Evolutionary conservation across 768 basidiomycete species (phyloP), one percentile per base, ranked within the genome.

Genomic region (Fomitopsis serialis): DNA sequence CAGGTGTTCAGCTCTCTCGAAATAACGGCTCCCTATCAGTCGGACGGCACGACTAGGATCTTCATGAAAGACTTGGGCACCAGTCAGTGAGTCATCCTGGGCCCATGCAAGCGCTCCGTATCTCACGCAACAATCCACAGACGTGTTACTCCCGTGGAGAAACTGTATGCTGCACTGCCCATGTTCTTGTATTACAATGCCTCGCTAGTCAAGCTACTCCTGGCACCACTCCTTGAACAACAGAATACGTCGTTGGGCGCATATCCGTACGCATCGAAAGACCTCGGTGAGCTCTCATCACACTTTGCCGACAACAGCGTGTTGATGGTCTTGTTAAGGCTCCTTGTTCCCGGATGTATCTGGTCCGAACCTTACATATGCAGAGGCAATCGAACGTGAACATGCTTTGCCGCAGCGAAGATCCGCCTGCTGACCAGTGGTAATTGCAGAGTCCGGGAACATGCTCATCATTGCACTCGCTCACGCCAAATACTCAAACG

Each of bases 381-480:
- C 5, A 6, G 42, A 42, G 42, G 42, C 42, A 5, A 23, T 42
- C 17, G 42, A 42, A 8, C 42, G 42, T 42, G 15, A n/a, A 15
- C 22, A 15, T 42, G 5, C 11, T 11, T 32, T 32, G n/a, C 29
- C 29, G 5, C 29, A 32, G 29, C 11, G 29, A 11, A 6, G 6
- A 11, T 5, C 29, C 29, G 11, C 11, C 5, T 11, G 11, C 29
- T 64, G 56, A 21, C n/a, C n/a, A 11, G 13, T 36, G n/a, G n/a
- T n/a, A n/a, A n/a, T n/a, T 17, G 17, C 21, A 70, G 71, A 71
- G 53, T 60, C 66, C 10, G 68, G 66, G 1, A 69, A 69, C 50
- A 72, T 71, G 59, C 32, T 60, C 23, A 60, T 60, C 40, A 53
- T 55, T 55, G 40, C 54, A 1, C 50, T 56, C 22, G 71, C 70